Evolutionary conservation across 805 yeast species (phyloP).

Genomic region (Pichia cabralensis): DNA sequence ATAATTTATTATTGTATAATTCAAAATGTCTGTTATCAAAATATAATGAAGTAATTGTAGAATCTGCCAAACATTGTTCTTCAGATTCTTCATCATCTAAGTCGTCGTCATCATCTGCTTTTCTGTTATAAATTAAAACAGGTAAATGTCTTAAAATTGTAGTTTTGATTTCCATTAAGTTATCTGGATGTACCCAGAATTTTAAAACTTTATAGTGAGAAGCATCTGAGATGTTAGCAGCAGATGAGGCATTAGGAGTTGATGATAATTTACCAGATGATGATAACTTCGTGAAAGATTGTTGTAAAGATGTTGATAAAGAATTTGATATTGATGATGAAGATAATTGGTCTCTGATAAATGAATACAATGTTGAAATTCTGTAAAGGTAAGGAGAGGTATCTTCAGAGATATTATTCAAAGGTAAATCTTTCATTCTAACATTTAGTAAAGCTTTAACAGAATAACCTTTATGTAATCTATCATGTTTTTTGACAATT

Average conservation of each 20-base stretch:
- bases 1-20: conserved; percentile 73
- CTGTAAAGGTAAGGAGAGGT: conserved; percentile 84
- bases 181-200: conserved; percentile 97
- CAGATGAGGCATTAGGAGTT: conserved; percentile 23
- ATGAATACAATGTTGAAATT: conserved; percentile 70
- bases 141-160: conserved; percentile 89
- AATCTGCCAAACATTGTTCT: conserved; percentile 51
- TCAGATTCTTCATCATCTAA: conserved; percentile 40
- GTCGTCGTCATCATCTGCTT: conserved; percentile 33
- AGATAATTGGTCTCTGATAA: conserved; percentile 64
- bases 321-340: conserved; percentile 23
- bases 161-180: conserved; percentile 95
- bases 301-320: conserved; percentile 30
- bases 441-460: conserved; percentile 86
- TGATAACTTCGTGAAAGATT: conserved; percentile 39
- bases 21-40: conserved; percentile 80
- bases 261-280: conserved; percentile 27
- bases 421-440: conserved; percentile 76
- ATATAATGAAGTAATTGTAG: conserved; percentile 76
- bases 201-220: conserved; percentile 52
- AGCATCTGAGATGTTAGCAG: conserved; percentile 11
- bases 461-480: conserved; percentile 78
- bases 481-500: conserved; percentile 92
- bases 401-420: conserved; percentile 74
- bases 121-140: conserved; percentile 64